A percentile compares a stretch with the other conserved stretches of the same genome.
phyloP scores from a whole-genome alignment of 176 grass and related monocot genomes.

The Luzula sylvatica region DNA sequence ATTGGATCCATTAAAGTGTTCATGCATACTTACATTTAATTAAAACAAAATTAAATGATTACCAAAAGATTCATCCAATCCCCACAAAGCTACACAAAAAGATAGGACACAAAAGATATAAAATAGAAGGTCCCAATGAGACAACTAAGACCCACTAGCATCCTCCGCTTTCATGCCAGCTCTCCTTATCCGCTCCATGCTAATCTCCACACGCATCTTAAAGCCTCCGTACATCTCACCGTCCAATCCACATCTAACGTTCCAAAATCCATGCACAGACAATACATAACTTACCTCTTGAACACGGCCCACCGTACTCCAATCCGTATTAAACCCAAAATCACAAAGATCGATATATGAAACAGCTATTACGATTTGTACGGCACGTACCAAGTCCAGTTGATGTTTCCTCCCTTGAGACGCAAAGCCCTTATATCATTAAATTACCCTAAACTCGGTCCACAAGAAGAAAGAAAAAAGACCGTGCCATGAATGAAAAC shows the following conservation, averaged over 20 bases:
- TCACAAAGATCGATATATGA: not conserved
- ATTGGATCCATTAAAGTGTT: too few relatives aligned
- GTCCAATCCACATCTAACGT: not conserved
- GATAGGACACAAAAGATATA: not conserved
- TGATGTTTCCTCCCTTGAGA: not conserved
- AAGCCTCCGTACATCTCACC: not conserved
- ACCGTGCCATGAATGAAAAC: too few relatives aligned
- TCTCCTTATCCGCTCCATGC: conserved; percentile 9
- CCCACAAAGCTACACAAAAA: not conserved
- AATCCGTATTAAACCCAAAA: too few relatives aligned
- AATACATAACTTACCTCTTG: not conserved
- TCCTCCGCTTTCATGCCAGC: conserved; percentile 1
- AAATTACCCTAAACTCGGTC: not conserved
- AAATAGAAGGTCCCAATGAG: conserved; percentile 2
- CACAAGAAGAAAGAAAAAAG: too few relatives aligned
- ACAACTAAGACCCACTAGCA: conserved; percentile 21
- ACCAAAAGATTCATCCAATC: not conserved
- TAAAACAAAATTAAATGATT: too few relatives aligned
- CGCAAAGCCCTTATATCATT: not conserved
- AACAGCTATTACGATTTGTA: not conserved
- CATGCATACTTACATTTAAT: too few relatives aligned
- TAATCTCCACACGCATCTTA: conserved; percentile 9
- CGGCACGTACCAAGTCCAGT: not conserved
- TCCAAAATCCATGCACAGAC: not conserved
- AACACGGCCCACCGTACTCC: not conserved